Percentiles rank a stretch among this genome's conserved stretches.
Evolutionary conservation across 495 filamentous ascomycete species (phyloP).

Genomic region (Collariella sp.): DNA sequence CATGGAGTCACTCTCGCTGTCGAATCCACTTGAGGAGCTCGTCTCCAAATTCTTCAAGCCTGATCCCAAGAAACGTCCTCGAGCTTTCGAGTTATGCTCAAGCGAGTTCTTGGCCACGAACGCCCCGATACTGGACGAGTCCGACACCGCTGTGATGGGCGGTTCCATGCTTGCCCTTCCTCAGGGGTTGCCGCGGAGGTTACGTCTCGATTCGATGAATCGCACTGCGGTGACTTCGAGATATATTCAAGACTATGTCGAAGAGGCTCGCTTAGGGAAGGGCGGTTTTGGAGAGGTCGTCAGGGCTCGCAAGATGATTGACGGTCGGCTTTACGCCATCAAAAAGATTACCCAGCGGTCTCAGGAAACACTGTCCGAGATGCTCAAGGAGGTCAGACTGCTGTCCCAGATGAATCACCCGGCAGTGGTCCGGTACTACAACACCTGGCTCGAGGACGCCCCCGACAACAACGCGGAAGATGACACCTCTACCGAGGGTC

Average conservation of each 20-base stretch:
- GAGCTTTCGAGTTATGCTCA: conserved; percentile 81
- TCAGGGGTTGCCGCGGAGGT: conserved; percentile 31
- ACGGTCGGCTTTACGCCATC: conserved; percentile 87
- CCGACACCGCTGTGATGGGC: conserved; percentile 25
- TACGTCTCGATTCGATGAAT: conserved; percentile 44
- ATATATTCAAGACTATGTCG: conserved; percentile 81
- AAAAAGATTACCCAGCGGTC: conserved; percentile 90
- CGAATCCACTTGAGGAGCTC: conserved; percentile 67
- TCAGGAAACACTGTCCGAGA: conserved; percentile 67
- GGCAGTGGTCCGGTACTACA: conserved; percentile 91
- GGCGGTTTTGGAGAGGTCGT: conserved; percentile 98
- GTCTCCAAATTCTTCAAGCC: conserved; percentile 72
- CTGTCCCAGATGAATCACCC: conserved; percentile 90
- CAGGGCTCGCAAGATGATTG: conserved; percentile 86
- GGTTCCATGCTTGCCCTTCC: conserved; percentile 34
- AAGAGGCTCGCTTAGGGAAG: conserved; percentile 79
- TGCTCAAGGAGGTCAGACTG: conserved; percentile 84
- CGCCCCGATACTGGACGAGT: conserved; percentile 44
- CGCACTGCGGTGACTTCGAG: conserved; percentile 48
- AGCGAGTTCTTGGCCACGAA: conserved; percentile 73
- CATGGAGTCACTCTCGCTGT: conserved; percentile 53
- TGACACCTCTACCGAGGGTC: conserved; percentile 50
- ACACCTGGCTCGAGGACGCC: conserved; percentile 81
- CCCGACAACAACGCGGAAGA: conserved; percentile 50
- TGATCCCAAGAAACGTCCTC: conserved; percentile 74